Conservation (phyloP, 148 eudicot species). For the Euryodendron excelsum region DNA sequence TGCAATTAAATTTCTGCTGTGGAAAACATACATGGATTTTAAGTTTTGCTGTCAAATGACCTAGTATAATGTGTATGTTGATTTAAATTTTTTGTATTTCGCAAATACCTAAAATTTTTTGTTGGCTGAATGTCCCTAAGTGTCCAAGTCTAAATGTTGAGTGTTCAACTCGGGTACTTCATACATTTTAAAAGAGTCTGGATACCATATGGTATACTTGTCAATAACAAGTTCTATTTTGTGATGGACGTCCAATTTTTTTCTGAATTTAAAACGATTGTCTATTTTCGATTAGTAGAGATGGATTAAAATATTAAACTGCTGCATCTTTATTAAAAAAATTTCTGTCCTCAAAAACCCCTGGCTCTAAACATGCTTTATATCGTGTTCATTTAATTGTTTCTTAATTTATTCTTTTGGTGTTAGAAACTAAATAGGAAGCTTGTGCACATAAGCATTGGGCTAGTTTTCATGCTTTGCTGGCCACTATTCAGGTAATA, state of each 20-base stretch:
- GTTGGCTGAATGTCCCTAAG: too few relatives aligned
- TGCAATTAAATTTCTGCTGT: neutral
- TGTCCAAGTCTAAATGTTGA: too few relatives aligned
- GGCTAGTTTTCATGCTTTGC: conserved; percentile 88
- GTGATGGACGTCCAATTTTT: neutral
- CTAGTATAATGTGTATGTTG: too few relatives aligned
- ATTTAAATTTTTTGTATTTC: too few relatives aligned
- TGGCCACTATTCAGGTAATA: conserved; percentile 96
- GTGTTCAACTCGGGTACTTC: too few relatives aligned
- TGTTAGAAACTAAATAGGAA: conserved; percentile 81
- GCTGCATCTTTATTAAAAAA: neutral
- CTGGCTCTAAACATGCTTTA: neutral
- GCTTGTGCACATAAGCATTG: conserved; percentile 81
- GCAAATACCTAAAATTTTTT: neutral
- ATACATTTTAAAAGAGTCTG: too few relatives aligned
- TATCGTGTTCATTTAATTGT: neutral
- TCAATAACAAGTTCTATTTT: neutral
- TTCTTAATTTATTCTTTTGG: neutral
- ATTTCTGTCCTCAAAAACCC: too few relatives aligned
- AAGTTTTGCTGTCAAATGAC: neutral
- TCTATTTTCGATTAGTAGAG: neutral
- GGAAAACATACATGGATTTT: neutral
- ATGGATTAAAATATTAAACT: neutral
- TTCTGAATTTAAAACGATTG: neutral
- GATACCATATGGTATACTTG: too few relatives aligned